Percentiles rank a stretch among this genome's conserved stretches.
These are phyloP conservation scores for Pinus taeda DNA, from an alignment of 75 land plant genomes.

Conservation along the genomic window DNA sequence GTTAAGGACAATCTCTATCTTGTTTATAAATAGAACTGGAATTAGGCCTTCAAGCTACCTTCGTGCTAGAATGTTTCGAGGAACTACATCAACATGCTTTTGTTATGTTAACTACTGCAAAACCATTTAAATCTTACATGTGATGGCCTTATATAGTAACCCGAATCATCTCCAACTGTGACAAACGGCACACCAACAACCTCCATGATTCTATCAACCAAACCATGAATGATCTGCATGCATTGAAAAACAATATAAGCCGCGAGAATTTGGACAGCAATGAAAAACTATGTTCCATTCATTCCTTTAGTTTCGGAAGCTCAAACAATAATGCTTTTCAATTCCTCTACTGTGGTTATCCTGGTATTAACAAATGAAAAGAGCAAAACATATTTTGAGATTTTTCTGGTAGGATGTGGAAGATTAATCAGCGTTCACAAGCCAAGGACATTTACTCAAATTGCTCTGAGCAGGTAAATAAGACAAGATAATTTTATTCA, in stretches of 20 bases:
- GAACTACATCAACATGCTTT: neutral
- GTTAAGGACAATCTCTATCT: neutral
- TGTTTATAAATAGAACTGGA: neutral
- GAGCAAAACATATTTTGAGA: neutral
- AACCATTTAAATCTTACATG: conserved; percentile 31
- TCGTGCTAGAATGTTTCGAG: neutral
- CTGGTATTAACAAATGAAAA: neutral
- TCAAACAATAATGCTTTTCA: neutral
- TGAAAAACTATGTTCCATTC: neutral
- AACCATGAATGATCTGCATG: conserved; percentile 74
- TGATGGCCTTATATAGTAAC: conserved; percentile 54
- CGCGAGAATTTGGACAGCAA: neutral
- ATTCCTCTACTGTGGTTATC: neutral
- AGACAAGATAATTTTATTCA: no score
- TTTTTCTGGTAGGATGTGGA: neutral
- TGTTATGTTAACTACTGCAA: neutral
- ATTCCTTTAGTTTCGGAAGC: neutral
- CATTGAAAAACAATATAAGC: neutral
- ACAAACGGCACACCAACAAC: conserved; percentile 53
- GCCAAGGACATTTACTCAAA: neutral
- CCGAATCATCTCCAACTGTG: conserved; percentile 39
- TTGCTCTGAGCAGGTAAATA: neutral
- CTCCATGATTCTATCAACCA: conserved; percentile 87
- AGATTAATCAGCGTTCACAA: neutral
- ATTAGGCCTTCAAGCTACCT: neutral